phyloP scores from a whole-genome alignment of 768 basidiomycete genomes.

The Trametes coccinea region DNA sequence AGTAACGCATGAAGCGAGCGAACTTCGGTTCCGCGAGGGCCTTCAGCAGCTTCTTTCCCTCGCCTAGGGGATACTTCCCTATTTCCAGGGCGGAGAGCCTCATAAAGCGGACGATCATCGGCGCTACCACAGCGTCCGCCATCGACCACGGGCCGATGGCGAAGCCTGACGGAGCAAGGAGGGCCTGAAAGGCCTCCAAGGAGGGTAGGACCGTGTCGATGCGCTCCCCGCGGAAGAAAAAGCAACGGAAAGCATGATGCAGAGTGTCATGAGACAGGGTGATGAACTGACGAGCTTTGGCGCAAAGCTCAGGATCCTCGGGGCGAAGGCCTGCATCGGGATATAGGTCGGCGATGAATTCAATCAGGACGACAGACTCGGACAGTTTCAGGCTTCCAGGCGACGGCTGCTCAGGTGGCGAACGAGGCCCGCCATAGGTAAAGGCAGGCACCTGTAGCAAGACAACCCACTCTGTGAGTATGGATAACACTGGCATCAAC shows the following conservation, averaged over 20 bases:
- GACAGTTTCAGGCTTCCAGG: conserved; percentile 58
- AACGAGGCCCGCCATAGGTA: conserved; percentile 59
- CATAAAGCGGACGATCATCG: conserved; percentile 59
- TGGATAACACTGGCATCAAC: not conserved
- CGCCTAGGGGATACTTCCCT: conserved; percentile 50
- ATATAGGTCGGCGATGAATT: conserved; percentile 64
- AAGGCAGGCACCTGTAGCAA: conserved; percentile 53
- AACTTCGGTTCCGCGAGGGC: conserved; percentile 48
- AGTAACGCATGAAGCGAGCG: conserved; percentile 50
- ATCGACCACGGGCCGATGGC: conserved; percentile 51
- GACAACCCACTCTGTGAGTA: not conserved
- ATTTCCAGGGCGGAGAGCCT: conserved; percentile 48
- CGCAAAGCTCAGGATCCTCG: conserved; percentile 53
- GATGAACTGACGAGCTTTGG: conserved; percentile 62
- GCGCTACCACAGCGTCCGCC: conserved; percentile 63
- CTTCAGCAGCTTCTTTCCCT: conserved; percentile 46
- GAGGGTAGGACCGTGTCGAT: conserved; percentile 43
- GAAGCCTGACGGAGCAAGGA: conserved; percentile 52
- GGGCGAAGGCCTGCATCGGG: conserved; percentile 51
- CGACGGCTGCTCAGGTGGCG: conserved; percentile 56
- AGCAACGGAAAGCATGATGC: conserved; percentile 39
- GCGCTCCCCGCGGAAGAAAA: conserved; percentile 42
- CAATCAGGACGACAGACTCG: conserved; percentile 65
- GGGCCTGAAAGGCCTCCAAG: conserved; percentile 48
- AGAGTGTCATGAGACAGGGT: conserved; percentile 48